These are phyloP conservation scores for Podaxis carcinomalis DNA, from an alignment of 768 basidiomycete species.

Conservation along the genomic window DNA sequence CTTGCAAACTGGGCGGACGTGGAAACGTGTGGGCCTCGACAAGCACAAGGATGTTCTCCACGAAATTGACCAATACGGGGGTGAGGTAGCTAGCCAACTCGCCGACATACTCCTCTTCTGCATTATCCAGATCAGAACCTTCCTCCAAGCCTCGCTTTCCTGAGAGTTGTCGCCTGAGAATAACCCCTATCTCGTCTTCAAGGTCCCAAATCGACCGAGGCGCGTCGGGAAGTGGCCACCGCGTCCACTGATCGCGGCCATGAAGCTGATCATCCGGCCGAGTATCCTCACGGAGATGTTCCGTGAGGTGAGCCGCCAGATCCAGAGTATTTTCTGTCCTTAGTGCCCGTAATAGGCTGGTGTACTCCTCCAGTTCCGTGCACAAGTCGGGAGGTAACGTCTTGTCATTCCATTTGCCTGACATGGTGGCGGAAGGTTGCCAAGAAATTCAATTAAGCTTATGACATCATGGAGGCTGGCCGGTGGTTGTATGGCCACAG, in stretches of 20 bases:
- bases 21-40: background rate
- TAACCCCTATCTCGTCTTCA: background rate
- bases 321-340: background rate
- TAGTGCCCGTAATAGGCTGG: background rate
- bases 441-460: background rate
- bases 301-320: background rate
- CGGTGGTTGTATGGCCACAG: background rate
- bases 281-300: background rate
- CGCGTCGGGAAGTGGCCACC: conserved; percentile 1
- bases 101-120: background rate
- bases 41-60: background rate
- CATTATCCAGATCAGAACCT: background rate
- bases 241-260: background rate
- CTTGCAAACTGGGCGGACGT: background rate
- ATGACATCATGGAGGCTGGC: background rate
- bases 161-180: background rate
- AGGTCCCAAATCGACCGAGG: background rate
- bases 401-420: background rate
- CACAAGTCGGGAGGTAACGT: background rate
- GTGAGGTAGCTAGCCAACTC: background rate
- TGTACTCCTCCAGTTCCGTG: background rate
- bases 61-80: background rate
- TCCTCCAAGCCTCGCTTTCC: background rate
- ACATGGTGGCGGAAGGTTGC: background rate
- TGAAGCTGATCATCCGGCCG: background rate